phyloP scores from a whole-genome alignment of 805 yeast species.

The Kodamaea neixiangensis region DNA sequence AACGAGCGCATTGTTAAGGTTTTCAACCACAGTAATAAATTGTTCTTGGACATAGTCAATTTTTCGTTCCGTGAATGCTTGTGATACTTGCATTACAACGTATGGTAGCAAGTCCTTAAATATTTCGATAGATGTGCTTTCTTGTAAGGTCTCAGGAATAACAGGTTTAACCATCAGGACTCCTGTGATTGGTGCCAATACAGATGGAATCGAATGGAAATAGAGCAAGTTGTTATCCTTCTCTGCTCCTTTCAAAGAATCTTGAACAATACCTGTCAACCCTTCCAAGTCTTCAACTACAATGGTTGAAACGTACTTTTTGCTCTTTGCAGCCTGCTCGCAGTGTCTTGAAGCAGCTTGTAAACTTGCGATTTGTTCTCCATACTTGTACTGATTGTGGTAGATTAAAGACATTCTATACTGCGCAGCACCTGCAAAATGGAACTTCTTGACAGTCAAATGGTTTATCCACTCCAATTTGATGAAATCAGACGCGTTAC shows the following conservation, averaged over 20 bases:
- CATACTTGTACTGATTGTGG: constrained; percentile 56
- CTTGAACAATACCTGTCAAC: constrained; percentile 46
- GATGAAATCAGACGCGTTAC: constrained; percentile 46
- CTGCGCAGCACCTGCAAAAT: constrained; percentile 72
- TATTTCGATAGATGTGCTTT: constrained; percentile 34
- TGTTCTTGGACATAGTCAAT: constrained; percentile 51
- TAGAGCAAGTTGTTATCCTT: constrained; percentile 83
- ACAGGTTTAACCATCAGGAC: constrained; percentile 59
- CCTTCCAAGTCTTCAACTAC: constrained; percentile 57
- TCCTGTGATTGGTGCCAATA: constrained; percentile 43
- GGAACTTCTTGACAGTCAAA: constrained; percentile 56
- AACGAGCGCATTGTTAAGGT: constrained; percentile 47
- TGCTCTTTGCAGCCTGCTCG: constrained; percentile 36
- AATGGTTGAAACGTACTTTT: constrained; percentile 42
- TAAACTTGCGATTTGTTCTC: constrained; percentile 68
- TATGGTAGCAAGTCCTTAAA: constrained; percentile 70
- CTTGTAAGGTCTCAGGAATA: constrained; percentile 31
- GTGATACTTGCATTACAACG: constrained; percentile 62
- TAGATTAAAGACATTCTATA: constrained; percentile 58
- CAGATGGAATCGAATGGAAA: constrained; percentile 60
- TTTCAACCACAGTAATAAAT: constrained; percentile 47
- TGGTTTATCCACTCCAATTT: constrained; percentile 67
- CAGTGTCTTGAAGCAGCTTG: constrained; percentile 43
- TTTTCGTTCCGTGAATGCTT: constrained; percentile 68
- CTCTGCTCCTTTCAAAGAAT: constrained; percentile 55